A percentile compares a stretch with the other conserved stretches of the same genome.
phyloP scores from a whole-genome alignment of 2,329 filamentous ascomycete genomes.

The Diaporthe sp. region DNA sequence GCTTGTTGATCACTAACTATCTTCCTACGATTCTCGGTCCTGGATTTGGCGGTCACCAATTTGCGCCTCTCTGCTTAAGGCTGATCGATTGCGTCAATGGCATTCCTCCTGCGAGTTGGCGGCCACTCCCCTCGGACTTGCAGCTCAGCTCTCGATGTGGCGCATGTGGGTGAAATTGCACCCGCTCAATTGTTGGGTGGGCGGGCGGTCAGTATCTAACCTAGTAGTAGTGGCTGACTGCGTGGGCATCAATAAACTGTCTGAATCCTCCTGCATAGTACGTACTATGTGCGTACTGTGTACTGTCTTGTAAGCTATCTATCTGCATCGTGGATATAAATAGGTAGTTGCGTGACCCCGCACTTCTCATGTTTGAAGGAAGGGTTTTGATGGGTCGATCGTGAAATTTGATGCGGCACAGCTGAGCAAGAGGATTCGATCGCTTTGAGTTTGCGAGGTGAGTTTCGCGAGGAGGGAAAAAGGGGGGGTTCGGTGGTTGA shows the following conservation, averaged over 20 bases:
- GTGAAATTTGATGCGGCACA: conserved; percentile 16
- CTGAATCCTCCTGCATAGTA: not conserved
- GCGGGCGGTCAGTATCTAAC: not conserved
- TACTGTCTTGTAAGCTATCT: not conserved
- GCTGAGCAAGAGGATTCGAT: not conserved
- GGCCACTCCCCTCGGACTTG: not conserved
- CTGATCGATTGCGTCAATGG: not conserved
- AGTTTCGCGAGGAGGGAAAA: not conserved
- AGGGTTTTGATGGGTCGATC: conserved; percentile 1
- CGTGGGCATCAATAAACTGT: not conserved
- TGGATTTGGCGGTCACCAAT: not conserved
- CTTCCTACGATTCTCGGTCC: not conserved
- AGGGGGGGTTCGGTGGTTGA: not conserved
- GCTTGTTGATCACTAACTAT: not conserved
- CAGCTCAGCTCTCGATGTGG: conserved; percentile 16
- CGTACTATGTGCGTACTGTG: not conserved
- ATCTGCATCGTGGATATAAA: not conserved
- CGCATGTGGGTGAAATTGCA: conserved; percentile 20
- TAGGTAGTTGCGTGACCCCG: conserved; percentile 12
- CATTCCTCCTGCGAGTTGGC: not conserved
- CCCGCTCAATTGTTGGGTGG: not conserved
- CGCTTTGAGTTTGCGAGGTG: not conserved
- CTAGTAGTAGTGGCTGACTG: not conserved
- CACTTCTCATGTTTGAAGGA: not conserved
- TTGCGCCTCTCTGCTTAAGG: not conserved